These are phyloP conservation scores for Drechslerella coelobrocha DNA, from an alignment of 2,329 filamentous ascomycete species.

Conservation along the genomic window DNA sequence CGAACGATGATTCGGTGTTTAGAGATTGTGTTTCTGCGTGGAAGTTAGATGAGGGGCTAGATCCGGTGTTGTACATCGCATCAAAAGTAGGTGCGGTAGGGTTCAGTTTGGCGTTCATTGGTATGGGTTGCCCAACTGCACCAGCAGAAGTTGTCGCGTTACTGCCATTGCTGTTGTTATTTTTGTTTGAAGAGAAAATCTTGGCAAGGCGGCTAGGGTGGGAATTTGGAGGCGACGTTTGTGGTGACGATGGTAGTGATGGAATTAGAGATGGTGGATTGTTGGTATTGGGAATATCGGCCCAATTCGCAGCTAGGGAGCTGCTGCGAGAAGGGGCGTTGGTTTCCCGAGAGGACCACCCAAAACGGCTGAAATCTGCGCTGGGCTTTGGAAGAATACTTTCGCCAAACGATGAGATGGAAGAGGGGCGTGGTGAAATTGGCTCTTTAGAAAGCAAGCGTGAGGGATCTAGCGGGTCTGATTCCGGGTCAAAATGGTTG, in stretches of 20 bases:
- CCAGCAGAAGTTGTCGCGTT: slow-evolving; percentile 54
- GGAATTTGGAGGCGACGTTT: slow-evolving; percentile 44
- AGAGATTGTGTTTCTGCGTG: slow-evolving; percentile 45
- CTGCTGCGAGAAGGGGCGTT: slow-evolving; percentile 37
- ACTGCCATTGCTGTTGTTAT: slow-evolving; percentile 11
- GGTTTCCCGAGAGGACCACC: slow-evolving; percentile 52
- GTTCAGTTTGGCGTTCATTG: slow-evolving; percentile 70
- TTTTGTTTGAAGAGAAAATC: slow-evolving; percentile 47
- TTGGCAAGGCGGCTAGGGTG: slow-evolving; percentile 42
- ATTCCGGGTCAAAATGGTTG: slow-evolving; percentile 60
- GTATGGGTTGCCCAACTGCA: slow-evolving; percentile 58
- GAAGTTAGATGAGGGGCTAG: slow-evolving; percentile 35
- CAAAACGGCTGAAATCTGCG: slow-evolving; percentile 54
- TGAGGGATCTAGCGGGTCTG: slow-evolving; percentile 54
- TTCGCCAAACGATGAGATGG: slow-evolving; percentile 54
- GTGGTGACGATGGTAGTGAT: slow-evolving; percentile 50
- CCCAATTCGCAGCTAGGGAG: slow-evolving; percentile 52
- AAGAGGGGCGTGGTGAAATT: slow-evolving; percentile 54
- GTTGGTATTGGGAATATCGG: slow-evolving; percentile 51
- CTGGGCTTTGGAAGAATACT: slow-evolving; percentile 53
- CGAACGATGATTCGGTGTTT: slow-evolving; percentile 46
- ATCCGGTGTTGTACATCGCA: slow-evolving; percentile 15
- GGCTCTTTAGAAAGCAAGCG: slow-evolving; percentile 52
- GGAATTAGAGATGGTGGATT: slow-evolving; percentile 36
- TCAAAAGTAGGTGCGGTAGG: slow-evolving; percentile 84